A percentile compares a stretch with the other conserved stretches of the same genome.
phyloP scores from a whole-genome alignment of 441 rosid genomes.

The Sinapis alba region DNA sequence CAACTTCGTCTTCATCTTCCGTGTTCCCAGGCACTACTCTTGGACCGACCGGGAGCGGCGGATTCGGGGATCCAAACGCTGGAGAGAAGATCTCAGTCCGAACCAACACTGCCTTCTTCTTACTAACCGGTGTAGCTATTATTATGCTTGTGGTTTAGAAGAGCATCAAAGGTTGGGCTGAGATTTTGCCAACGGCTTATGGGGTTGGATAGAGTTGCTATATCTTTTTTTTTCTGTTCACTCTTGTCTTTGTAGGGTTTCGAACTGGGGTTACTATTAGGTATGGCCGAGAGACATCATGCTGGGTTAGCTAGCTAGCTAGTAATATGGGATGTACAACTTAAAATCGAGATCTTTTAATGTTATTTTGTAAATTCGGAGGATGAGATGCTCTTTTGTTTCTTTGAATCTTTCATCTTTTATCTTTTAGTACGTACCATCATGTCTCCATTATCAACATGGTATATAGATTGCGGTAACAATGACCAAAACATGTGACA shows the following conservation, averaged over 20 bases:
- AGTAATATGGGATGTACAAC: slow-evolving; percentile 31
- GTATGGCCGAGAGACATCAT: slow-evolving; percentile 30
- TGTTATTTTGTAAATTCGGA: slow-evolving; percentile 39
- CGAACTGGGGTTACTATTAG: slow-evolving; percentile 21
- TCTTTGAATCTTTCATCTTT: not conserved
- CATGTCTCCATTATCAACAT: not conserved
- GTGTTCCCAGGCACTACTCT: slow-evolving; percentile 40
- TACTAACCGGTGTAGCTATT: slow-evolving; percentile 21
- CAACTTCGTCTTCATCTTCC: slow-evolving; percentile 37
- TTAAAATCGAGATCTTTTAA: slow-evolving; percentile 16
- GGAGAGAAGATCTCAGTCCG: slow-evolving; percentile 22
- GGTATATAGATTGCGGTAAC: not conserved
- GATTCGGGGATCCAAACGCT: slow-evolving; percentile 24
- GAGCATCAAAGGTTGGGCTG: not conserved
- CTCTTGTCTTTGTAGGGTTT: slow-evolving; percentile 21
- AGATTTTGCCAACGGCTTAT: slow-evolving; percentile 25
- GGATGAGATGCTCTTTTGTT: slow-evolving; percentile 26
- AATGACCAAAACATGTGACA: not conserved
- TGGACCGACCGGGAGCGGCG: slow-evolving; percentile 37
- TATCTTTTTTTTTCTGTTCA: not conserved
- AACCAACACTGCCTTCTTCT: not conserved
- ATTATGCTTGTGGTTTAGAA: slow-evolving; percentile 27
- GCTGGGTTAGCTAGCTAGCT: slow-evolving; percentile 30
- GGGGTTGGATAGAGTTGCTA: slow-evolving; percentile 12
- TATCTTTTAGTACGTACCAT: slow-evolving; percentile 4